Percentiles rank a stretch among this genome's conserved stretches.
phyloP scores from a whole-genome alignment of 2,329 filamentous ascomycete species.

The Thermomyces lanuginosus region DNA sequence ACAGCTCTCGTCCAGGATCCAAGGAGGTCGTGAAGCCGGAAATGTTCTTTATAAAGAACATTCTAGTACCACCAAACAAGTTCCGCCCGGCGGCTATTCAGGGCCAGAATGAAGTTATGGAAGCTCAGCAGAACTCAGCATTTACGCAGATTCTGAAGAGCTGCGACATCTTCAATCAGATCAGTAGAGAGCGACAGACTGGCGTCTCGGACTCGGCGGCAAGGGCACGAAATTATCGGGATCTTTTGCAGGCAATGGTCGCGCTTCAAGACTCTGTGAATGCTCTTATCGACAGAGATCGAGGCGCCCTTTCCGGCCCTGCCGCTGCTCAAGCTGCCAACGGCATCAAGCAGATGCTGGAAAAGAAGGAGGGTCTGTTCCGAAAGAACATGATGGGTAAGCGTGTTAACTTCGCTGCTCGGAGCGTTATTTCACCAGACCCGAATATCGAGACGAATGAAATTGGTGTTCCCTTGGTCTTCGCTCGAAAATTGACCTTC shows the following conservation, averaged over 20 bases:
- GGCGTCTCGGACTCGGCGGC: conserved; percentile 30
- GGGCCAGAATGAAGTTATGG: conserved; percentile 64
- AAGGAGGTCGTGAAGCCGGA: conserved; percentile 53
- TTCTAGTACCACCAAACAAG: conserved; percentile 82
- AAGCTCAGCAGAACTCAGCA: conserved; percentile 72
- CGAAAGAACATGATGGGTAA: conserved; percentile 99
- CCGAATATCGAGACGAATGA: conserved; percentile 98
- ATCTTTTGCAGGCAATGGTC: conserved; percentile 68
- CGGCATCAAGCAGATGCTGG: conserved; percentile 91
- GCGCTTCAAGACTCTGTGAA: conserved; percentile 81
- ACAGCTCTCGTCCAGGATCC: conserved; percentile 53
- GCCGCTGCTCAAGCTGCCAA: conserved; percentile 69
- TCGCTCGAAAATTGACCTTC: conserved; percentile 88
- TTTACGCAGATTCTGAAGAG: conserved; percentile 72
- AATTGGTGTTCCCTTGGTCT: conserved; percentile 95
- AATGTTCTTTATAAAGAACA: conserved; percentile 82
- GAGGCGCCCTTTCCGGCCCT: conserved; percentile 64
- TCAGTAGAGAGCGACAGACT: conserved; percentile 51
- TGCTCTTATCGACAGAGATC: conserved; percentile 75
- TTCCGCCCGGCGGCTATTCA: conserved; percentile 77
- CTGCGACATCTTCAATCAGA: conserved; percentile 56
- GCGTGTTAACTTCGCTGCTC: conserved; percentile 93
- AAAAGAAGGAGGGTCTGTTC: conserved; percentile 98
- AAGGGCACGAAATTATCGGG: conserved; percentile 48
- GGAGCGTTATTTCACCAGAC: conserved; percentile 94